Base-by-base conservation (phyloP, 306 rosid species). In the Vachellia collinsii region DNA sequence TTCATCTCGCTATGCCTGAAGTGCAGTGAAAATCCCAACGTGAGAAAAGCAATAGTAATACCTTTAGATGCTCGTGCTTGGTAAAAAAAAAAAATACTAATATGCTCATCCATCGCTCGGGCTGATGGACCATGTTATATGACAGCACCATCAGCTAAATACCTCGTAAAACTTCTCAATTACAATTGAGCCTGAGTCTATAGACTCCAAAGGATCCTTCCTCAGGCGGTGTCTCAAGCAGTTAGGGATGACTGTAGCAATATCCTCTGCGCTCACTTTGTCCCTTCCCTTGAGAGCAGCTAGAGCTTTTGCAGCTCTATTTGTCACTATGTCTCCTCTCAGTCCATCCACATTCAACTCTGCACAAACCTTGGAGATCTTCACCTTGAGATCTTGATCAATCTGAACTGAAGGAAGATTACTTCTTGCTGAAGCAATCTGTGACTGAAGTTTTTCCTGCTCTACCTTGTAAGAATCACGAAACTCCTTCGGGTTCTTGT, bases 141-240 rank as follows among this genome's bases (percentile, higher is more conserved):
- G 78, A 73, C 46, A 16, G 44, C 20, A 64, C 44, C 71, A 50
- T 93, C 94, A 93, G 91, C 85, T 83, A 74, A 93, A 93, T 9
- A 93, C 90, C 83, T 93, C 94, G 25, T 89, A 93, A 79, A 91
- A 93, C 74, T 93, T 93, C 88, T 93, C 97, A 82, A 87, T 90
- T 85, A 93, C 92, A 69, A 91, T 91, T 70, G 91, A 83, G 78
- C 97, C 97, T 3, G 97, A 93, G 87, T 93, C 97, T 50, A 93
- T 91, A 2, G 97, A 87, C 83, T 93, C 97, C 84, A 93, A 77
- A 14, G 97, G 97, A 70, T 93, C 97, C 89, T 93, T 93, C 82
- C 97, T 80, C 62, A 93, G 94, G 74, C 97, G 94, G 82, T 93
- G 97, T 83, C 97, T 91, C 84, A 93, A 87, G 92, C 97, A 88